Percentiles rank a stretch among this genome's conserved stretches.
phyloP scores from a whole-genome alignment of 2,329 filamentous ascomycete genomes.

The Nemania sp. region DNA sequence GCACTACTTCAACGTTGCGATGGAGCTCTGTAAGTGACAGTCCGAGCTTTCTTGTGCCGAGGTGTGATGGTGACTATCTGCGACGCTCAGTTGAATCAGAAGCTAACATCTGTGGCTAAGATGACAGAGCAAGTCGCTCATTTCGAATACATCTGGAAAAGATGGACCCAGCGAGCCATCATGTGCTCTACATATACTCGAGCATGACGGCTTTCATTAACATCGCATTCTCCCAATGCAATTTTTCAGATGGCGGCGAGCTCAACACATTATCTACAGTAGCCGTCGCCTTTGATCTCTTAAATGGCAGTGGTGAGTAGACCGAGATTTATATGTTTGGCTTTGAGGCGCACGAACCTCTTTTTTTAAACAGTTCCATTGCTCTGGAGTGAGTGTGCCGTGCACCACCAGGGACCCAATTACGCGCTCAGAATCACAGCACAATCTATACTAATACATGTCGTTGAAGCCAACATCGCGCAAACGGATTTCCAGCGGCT shows the following conservation, averaged over 20 bases:
- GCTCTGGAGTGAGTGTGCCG: background rate
- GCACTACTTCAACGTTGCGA: conserved; percentile 38
- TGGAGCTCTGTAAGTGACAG: conserved; percentile 38
- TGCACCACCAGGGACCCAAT: too few relatives aligned
- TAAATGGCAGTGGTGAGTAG: conserved; percentile 32
- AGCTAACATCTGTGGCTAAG: conserved; percentile 17
- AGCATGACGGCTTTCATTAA: conserved; percentile 36
- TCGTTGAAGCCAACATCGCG: conserved; percentile 29
- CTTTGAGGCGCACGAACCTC: background rate
- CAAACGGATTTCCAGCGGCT: conserved; percentile 32
- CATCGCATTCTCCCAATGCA: conserved; percentile 35
- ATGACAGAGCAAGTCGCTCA: conserved; percentile 38
- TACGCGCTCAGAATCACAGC: too few relatives aligned
- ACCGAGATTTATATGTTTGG: background rate
- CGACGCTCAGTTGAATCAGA: background rate
- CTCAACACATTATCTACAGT: conserved; percentile 29
- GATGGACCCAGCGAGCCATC: conserved; percentile 37
- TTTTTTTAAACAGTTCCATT: background rate
- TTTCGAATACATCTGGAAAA: conserved; percentile 38
- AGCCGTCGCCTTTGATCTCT: conserved; percentile 33
- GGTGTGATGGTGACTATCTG: background rate
- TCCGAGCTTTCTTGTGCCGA: background rate
- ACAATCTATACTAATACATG: conserved; percentile 3
- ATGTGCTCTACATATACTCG: conserved; percentile 40
- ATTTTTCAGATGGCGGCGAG: conserved; percentile 22